phyloP scores from a whole-genome alignment of 768 basidiomycete species.

The Pisolithus albus region DNA sequence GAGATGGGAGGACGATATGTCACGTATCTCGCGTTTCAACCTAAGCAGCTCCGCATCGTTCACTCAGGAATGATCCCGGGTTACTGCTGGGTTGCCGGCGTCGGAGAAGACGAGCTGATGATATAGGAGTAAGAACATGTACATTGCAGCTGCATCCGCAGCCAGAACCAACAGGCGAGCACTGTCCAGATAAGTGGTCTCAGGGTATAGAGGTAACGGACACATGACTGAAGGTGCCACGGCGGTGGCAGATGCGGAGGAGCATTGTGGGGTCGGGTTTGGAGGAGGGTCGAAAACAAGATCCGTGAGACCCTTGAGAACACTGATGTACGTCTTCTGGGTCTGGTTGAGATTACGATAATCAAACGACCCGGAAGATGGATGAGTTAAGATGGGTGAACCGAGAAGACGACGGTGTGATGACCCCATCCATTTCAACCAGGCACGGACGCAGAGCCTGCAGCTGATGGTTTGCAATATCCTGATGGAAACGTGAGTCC shows the following conservation, averaged over 20 bases:
- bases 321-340: slow-evolving; percentile 43
- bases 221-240: slow-evolving; percentile 27
- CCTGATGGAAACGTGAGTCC: slow-evolving; percentile 42
- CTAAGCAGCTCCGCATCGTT: slow-evolving; percentile 48
- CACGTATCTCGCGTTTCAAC: slow-evolving; percentile 72
- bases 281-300: slow-evolving; percentile 54
- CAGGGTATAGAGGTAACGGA: slow-evolving; percentile 34
- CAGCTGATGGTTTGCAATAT: slow-evolving; percentile 94
- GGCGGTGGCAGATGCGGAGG: slow-evolving; percentile 20
- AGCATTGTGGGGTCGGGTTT: slow-evolving; percentile 27
- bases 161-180: no score
- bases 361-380: slow-evolving; percentile 33
- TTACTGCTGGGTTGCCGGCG: slow-evolving; percentile 25
- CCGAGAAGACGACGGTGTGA: slow-evolving; percentile 44
- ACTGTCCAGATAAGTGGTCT: no score
- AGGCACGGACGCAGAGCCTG: slow-evolving; percentile 90
- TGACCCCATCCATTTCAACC: slow-evolving; percentile 61
- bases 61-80: slow-evolving; percentile 32
- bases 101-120: slow-evolving; percentile 62
- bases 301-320: slow-evolving; percentile 56
- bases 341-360: slow-evolving; percentile 40
- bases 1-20: slow-evolving; percentile 50
- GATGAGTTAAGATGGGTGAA: slow-evolving; percentile 37
- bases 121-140: slow-evolving; percentile 70
- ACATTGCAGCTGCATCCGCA: no score